Conservation (phyloP, 345 rosid species). For the Citrus maxima region DNA sequence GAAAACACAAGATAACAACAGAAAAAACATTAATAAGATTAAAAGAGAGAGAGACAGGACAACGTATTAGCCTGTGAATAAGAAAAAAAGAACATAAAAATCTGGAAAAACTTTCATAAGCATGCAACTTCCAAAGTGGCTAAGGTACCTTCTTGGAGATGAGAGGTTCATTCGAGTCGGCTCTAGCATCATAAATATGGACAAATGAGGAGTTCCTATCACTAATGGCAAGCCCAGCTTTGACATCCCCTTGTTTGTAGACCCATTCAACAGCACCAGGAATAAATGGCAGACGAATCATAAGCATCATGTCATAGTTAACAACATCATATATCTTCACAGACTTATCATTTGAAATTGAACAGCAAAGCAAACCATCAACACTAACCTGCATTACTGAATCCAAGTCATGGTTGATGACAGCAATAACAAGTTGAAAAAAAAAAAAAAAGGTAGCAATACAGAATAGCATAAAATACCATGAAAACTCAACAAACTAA, state of each 20-base stretch:
- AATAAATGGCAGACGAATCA: constrained; percentile 74
- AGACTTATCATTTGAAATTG: constrained; percentile 80
- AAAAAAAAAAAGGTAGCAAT: constrained; percentile 1
- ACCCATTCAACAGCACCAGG: constrained; percentile 95
- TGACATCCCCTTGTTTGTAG: constrained; percentile 90
- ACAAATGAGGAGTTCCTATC: constrained; percentile 73
- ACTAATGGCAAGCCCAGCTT: constrained; percentile 86
- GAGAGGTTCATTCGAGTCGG: constrained; percentile 80
- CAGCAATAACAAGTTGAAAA: constrained; percentile 21
- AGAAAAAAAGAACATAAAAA: background rate
- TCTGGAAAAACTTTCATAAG: background rate
- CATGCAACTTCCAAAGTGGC: background rate
- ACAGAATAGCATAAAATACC: background rate
- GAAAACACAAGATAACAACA: constrained; percentile 8
- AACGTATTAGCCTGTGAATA: background rate
- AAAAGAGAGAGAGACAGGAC: background rate
- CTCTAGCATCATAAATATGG: constrained; percentile 83
- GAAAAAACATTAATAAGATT: background rate
- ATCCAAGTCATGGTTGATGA: constrained; percentile 53
- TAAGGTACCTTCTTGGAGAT: constrained; percentile 58
- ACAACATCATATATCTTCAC: constrained; percentile 94
- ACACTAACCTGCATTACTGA: constrained; percentile 88
- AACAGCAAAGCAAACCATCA: constrained; percentile 93
- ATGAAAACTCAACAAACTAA: background rate
- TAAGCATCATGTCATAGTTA: constrained; percentile 98